Evolutionary conservation across 2,329 filamentous ascomycete species (phyloP).

Genomic region (Penicillium sp.): DNA sequence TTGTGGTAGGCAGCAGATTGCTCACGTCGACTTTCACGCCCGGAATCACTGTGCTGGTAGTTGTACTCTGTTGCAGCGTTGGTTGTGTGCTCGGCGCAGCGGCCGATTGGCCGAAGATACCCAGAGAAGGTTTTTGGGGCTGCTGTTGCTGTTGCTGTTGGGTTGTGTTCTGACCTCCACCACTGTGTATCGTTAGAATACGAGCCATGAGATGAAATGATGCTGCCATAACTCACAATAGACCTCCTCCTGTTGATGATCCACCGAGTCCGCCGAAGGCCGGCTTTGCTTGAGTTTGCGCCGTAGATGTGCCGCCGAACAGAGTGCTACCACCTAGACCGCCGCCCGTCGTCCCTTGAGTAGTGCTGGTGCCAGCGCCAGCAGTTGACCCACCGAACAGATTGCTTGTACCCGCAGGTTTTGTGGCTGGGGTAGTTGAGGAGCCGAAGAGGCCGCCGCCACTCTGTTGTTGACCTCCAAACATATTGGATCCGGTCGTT

Average conservation of each 20-base stretch:
- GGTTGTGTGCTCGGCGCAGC: constrained; percentile 26
- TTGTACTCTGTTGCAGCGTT: constrained; percentile 34
- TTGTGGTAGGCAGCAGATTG: constrained; percentile 78
- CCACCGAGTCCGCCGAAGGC: constrained; percentile 23
- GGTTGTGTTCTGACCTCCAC: constrained; percentile 24
- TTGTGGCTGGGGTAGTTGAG: constrained; percentile 28
- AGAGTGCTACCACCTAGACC: constrained; percentile 3
- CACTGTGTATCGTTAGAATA: constrained; percentile 15
- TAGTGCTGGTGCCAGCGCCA: constrained; percentile 12
- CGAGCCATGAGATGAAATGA: neutral
- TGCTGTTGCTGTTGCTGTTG: constrained; percentile 29
- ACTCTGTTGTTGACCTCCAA: constrained; percentile 32
- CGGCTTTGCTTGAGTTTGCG: constrained; percentile 37
- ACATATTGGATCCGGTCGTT: constrained; percentile 33
- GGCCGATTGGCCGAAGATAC: constrained; percentile 38
- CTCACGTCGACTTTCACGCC: constrained; percentile 75
- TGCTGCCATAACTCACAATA: constrained; percentile 1
- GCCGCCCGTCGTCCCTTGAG: constrained; percentile 13
- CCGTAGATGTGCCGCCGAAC: constrained; percentile 18
- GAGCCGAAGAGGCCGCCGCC: constrained; percentile 31
- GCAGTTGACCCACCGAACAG: constrained; percentile 32
- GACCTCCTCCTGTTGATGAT: neutral
- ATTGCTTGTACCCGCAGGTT: constrained; percentile 27
- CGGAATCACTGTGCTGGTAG: constrained; percentile 48
- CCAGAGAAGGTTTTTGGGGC: constrained; percentile 48